Evolutionary conservation across 163 green algal genomes (phyloP).

Genomic region (Volvox carteri): DNA sequence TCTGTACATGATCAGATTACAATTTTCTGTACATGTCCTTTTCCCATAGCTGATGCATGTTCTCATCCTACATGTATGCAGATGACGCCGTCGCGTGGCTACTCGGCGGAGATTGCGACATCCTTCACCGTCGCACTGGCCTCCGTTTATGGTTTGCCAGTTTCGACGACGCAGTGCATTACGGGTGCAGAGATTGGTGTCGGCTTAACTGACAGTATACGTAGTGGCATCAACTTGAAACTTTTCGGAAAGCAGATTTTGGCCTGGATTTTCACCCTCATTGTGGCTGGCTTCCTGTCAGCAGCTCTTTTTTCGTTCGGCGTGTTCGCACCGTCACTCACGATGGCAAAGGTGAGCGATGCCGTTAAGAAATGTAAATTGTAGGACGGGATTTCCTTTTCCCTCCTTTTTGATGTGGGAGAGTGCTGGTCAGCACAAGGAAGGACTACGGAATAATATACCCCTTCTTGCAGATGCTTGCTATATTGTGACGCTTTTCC

Average conservation of each 20-base stretch:
- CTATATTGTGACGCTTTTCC: too few species aligned
- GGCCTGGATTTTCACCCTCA: constrained; percentile 63
- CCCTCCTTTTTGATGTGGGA: too few species aligned
- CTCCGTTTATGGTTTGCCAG: constrained; percentile 76
- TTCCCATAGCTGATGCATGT: too few species aligned
- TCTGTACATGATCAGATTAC: too few species aligned
- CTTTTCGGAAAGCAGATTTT: constrained; percentile 57
- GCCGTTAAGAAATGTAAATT: too few species aligned
- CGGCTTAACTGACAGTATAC: constrained; percentile 55
- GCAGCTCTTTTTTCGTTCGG: constrained; percentile 39
- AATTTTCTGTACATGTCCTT: too few species aligned
- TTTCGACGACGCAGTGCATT: constrained; percentile 85
- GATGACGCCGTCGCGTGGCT: constrained; percentile 76
- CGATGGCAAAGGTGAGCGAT: constrained; percentile 44
- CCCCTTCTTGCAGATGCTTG: too few species aligned
- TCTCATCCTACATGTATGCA: too few species aligned
- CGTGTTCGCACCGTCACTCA: constrained; percentile 17
- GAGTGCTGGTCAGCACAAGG: too few species aligned
- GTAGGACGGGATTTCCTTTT: too few species aligned
- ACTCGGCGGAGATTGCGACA: constrained; percentile 76
- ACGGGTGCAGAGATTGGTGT: constrained; percentile 66
- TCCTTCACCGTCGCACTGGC: constrained; percentile 74
- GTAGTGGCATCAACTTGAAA: constrained; percentile 43
- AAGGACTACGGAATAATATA: too few species aligned
- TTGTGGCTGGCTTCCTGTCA: constrained; percentile 45